Evolutionary conservation across 2,329 filamentous ascomycete genomes (phyloP).

Genomic region (Seiridium unicorne): DNA sequence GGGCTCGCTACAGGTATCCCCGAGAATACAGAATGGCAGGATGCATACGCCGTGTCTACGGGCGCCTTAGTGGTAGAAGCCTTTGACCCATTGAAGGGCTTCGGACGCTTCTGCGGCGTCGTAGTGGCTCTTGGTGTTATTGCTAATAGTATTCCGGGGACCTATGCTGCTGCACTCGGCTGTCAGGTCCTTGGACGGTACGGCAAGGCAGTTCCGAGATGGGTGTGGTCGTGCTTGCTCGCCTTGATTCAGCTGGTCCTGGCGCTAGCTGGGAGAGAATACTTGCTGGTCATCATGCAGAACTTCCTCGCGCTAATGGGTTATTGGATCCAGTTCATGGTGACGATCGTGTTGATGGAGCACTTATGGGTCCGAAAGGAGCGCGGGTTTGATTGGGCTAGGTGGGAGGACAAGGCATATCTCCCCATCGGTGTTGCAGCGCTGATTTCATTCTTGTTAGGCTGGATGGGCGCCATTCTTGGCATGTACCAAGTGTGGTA

Average conservation of each 20-base stretch:
- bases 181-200: conserved; percentile 64
- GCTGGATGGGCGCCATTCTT: conserved; percentile 64
- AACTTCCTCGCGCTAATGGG: conserved; percentile 71
- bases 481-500: conserved; percentile 72
- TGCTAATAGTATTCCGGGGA: conserved; percentile 64
- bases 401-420: conserved; percentile 58
- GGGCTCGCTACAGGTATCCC: conserved; percentile 59
- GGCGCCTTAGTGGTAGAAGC: conserved; percentile 65
- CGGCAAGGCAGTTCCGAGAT: conserved; percentile 57
- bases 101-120: conserved; percentile 67
- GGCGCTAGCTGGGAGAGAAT: conserved; percentile 58
- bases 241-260: conserved; percentile 57
- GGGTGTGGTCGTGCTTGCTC: conserved; percentile 62
- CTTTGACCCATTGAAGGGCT: conserved; percentile 56
- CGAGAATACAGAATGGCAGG: conserved; percentile 49
- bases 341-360: conserved; percentile 58
- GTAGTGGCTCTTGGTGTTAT: conserved; percentile 63
- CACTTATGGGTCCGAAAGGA: conserved; percentile 58
- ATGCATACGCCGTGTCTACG: conserved; percentile 56
- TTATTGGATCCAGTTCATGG: conserved; percentile 53
- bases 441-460: conserved; percentile 58
- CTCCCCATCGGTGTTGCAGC: conserved; percentile 64
- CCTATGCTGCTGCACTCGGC: conserved; percentile 65
- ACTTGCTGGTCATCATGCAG: conserved; percentile 63
- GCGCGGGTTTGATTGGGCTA: conserved; percentile 55